Evolutionary conservation across 108 stramenopile species (phyloP).

Genomic region (Fragilariopsis cylindrus): DNA sequence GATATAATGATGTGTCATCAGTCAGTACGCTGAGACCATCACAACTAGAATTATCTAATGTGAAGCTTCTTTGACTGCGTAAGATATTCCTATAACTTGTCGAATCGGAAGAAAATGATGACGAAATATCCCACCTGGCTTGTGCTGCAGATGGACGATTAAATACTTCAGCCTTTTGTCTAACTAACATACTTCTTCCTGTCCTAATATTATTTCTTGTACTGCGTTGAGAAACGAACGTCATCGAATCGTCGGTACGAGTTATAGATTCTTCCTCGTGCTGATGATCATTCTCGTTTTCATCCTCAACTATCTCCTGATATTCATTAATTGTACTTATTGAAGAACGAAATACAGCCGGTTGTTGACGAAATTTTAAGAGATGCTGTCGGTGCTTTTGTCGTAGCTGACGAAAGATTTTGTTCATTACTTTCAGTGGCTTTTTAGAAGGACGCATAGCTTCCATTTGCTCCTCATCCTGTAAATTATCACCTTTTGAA

Average conservation of each 20-base stretch:
- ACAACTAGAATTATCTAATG: constrained; percentile 16
- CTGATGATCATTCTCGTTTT: background rate
- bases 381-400: background rate
- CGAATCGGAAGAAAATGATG: constrained; percentile 5
- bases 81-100: background rate
- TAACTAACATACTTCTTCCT: constrained; percentile 26
- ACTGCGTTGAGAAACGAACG: constrained; percentile 15
- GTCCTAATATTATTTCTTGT: constrained; percentile 18
- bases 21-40: constrained; percentile 18
- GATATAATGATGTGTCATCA: constrained; percentile 7
- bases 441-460: background rate
- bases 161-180: constrained; percentile 29
- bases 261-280: no score
- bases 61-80: background rate
- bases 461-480: background rate
- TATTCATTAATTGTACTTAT: constrained; percentile 11
- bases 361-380: background rate
- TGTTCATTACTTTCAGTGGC: background rate
- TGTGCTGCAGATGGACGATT: constrained; percentile 22
- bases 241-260: background rate
- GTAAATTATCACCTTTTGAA: background rate
- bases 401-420: background rate
- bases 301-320: constrained; percentile 25
- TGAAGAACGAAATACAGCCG: background rate
- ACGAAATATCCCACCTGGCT: constrained; percentile 16